Evolutionary conservation across 768 basidiomycete genomes (phyloP), one percentile per base, ranked within the genome.

Genomic region (Suillus tomentosus): DNA sequence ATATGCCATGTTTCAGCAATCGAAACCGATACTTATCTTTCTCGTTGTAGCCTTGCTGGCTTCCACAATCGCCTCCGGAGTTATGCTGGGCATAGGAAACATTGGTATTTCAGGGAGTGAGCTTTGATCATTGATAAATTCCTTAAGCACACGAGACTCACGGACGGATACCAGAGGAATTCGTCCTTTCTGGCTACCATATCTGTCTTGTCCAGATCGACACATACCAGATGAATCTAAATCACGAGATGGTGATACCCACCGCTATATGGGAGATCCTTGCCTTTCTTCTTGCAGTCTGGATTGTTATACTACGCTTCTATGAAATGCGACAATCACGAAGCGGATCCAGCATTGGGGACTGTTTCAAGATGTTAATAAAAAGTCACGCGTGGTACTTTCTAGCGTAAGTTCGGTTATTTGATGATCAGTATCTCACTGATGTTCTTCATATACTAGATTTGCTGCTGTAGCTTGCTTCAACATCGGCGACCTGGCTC

Each of bases 401-500:
- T 27, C 24, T 51, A 17, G 50, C 8, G 50, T 51, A 24, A 24
- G 48, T 50, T 50, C 24, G 13, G 48, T 24, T 24, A 24, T 50
- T 24, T 50, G 14, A 13, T 0, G 3, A 3, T 24, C 11, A 6
- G 11, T 24, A 50, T 50, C 24, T 24, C 24, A 15, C 48, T 50
- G 6, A 50, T 5, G 14, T 27, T 50, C 48, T 14, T 24, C 14
- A 24, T 50, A 11, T 6, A 2, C 5, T 24, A 50, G 48, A 13
- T 50, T 50, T 50, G 24, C 48, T 27, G 24, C 48, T 50, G 48
- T 50, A 24, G 13, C 48, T 50, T 50, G 48, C 48, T 50, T 50
- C 3, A 24, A 24, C 3, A 24, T 50, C 13, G 48, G 48, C 14
- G 13, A 14, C 3, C 14, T 50, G 48, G 24, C 48, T 50, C 22